Conservation (phyloP, 768 basidiomycete species). For the Tulasnella sp. region DNA sequence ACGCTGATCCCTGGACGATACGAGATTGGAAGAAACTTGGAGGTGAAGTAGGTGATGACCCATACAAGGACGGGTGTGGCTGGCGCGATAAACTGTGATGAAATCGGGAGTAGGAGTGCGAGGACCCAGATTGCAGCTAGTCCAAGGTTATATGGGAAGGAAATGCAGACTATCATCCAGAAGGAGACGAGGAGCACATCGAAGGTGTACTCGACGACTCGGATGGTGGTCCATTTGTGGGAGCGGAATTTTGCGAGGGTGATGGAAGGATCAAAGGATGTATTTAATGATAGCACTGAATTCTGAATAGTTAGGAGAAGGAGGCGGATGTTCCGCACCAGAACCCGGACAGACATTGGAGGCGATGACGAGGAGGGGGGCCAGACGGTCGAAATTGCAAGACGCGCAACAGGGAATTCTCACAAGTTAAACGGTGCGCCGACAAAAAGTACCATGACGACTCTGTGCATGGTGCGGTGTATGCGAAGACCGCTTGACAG, state of each 20-base stretch:
- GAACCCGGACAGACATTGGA: not conserved
- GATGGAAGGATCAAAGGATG: constrained; percentile 58
- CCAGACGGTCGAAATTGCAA: too few species aligned
- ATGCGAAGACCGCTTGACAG: too few species aligned
- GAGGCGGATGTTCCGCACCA: constrained; percentile 3
- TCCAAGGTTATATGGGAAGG: constrained; percentile 60
- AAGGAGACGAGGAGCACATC: constrained; percentile 49
- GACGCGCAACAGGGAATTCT: too few species aligned
- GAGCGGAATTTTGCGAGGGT: constrained; percentile 49
- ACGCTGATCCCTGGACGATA: constrained; percentile 82
- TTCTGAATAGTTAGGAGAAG: constrained; percentile 42
- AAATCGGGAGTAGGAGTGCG: constrained; percentile 44
- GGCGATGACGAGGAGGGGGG: too few species aligned
- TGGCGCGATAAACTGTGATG: constrained; percentile 82
- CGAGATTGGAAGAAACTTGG: constrained; percentile 67
- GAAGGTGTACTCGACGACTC: constrained; percentile 53
- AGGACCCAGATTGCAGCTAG: constrained; percentile 63
- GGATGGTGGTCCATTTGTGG: constrained; percentile 42
- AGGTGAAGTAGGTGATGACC: constrained; percentile 78
- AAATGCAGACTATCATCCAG: constrained; percentile 70
- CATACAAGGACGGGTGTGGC: constrained; percentile 80
- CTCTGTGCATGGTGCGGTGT: too few species aligned
- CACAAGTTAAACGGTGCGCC: too few species aligned
- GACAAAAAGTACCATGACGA: too few species aligned
- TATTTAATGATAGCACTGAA: constrained; percentile 60